These are phyloP conservation scores for Favolaschia claudopus DNA, from an alignment of 768 basidiomycete species.

Conservation along the genomic window DNA sequence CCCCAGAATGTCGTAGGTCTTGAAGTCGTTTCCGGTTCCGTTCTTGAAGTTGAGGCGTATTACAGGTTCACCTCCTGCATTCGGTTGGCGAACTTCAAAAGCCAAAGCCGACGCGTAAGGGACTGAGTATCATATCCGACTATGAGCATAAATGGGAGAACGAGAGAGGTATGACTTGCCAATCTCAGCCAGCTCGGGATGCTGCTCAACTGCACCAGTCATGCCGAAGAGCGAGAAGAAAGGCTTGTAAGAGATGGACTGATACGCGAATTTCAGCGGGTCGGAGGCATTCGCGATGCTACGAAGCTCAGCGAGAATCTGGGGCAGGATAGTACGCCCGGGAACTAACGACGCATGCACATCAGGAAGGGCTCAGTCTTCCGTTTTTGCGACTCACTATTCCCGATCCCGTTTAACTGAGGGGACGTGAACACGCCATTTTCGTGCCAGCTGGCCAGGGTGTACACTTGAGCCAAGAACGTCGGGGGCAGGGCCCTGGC, in stretches of 20 bases:
- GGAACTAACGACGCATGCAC: constrained; percentile 56
- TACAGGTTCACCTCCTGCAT: constrained; percentile 53
- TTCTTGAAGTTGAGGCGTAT: constrained; percentile 77
- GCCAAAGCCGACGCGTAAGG: constrained; percentile 66
- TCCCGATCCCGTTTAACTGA: constrained; percentile 65
- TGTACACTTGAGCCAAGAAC: constrained; percentile 61
- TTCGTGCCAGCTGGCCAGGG: constrained; percentile 78
- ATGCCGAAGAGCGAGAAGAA: constrained; percentile 82
- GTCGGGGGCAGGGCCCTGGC: constrained; percentile 51
- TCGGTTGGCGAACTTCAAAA: constrained; percentile 64
- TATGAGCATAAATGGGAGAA: background rate
- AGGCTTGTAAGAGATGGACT: constrained; percentile 78
- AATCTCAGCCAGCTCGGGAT: constrained; percentile 64
- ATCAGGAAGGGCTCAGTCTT: background rate
- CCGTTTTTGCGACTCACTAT: constrained; percentile 49
- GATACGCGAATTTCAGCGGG: constrained; percentile 64
- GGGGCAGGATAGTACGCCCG: constrained; percentile 68
- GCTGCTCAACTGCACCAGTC: constrained; percentile 61
- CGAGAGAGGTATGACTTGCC: constrained; percentile 44
- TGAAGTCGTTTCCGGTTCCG: constrained; percentile 60
- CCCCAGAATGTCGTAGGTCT: constrained; percentile 55
- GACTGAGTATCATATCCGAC: constrained; percentile 47
- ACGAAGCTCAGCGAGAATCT: constrained; percentile 60
- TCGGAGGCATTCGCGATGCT: constrained; percentile 57
- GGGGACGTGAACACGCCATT: constrained; percentile 68